Conservation (phyloP, 2,329 filamentous ascomycete genomes). For the Emmonsia crescens region DNA sequence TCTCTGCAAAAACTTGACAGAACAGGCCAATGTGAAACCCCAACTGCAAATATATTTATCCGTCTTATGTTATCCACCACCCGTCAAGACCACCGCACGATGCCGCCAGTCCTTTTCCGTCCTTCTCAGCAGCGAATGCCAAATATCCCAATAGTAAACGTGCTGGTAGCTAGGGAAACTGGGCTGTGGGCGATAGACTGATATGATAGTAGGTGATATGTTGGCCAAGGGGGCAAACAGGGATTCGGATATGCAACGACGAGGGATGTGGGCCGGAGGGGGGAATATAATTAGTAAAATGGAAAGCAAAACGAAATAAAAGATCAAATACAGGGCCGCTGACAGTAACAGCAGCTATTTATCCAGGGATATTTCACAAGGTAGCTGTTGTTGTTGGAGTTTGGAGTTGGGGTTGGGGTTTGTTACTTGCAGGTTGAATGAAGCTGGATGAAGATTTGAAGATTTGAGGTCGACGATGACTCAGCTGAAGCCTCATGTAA, state of each 20-base stretch:
- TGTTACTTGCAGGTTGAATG: neutral
- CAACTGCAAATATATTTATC: slow-evolving; percentile 16
- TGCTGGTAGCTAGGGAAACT: neutral
- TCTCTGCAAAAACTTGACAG: slow-evolving; percentile 28
- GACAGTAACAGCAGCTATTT: neutral
- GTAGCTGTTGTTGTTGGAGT: neutral
- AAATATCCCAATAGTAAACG: slow-evolving; percentile 1
- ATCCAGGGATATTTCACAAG: neutral
- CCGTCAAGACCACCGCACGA: neutral
- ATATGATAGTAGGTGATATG: neutral
- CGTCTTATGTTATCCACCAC: slow-evolving; percentile 14
- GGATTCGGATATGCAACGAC: neutral
- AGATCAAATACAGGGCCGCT: neutral
- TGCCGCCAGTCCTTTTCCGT: slow-evolving; percentile 1
- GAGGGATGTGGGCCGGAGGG: neutral
- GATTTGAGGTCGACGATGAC: neutral
- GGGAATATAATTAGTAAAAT: neutral
- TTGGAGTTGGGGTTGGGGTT: neutral
- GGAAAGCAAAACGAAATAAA: neutral
- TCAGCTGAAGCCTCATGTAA: neutral
- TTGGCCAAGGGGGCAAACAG: neutral
- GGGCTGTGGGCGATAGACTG: neutral
- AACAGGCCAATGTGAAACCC: slow-evolving; percentile 26
- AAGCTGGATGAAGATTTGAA: neutral
- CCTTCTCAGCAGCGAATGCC: slow-evolving; percentile 1